Evolutionary conservation across 169 alveolate species (phyloP).

Genomic region (Plasmodium blacklocki): DNA sequence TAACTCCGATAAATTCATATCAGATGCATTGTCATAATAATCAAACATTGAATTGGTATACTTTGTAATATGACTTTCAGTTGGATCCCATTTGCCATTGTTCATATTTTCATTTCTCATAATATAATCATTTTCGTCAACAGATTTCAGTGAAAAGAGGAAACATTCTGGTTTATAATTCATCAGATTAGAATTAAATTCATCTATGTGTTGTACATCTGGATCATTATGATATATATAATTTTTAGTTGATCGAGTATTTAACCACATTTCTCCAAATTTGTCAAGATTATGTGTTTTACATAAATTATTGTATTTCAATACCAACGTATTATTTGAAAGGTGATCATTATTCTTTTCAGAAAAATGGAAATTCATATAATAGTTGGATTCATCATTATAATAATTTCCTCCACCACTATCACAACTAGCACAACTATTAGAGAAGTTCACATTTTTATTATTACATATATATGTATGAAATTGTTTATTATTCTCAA

Average conservation of each 20-base stretch:
- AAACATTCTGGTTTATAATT: conserved; percentile 34
- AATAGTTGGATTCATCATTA: conserved; percentile 59
- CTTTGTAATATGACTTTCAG: conserved; percentile 16
- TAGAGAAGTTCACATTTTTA: conserved; percentile 29
- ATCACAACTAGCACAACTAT: conserved; percentile 66
- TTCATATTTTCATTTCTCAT: conserved; percentile 10
- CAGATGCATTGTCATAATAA: conserved; percentile 50
- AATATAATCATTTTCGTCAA: conserved; percentile 55
- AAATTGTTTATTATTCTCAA: conserved; percentile 11
- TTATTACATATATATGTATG: conserved; percentile 17
- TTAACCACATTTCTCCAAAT: conserved; percentile 22
- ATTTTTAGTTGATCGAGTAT: conserved; percentile 22
- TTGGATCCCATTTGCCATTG: conserved; percentile 26
- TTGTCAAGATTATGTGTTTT: conserved; percentile 22
- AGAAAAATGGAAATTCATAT: conserved; percentile 35
- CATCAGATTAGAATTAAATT: conserved; percentile 24
- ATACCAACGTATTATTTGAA: conserved; percentile 19
- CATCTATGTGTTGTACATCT: conserved; percentile 19
- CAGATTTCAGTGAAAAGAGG: conserved; percentile 34
- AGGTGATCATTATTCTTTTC: conserved; percentile 20
- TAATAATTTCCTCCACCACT: conserved; percentile 39
- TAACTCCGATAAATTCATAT: conserved; percentile 27
- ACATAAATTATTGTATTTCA: neutral
- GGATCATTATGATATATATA: conserved; percentile 13
- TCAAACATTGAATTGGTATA: conserved; percentile 39